Evolutionary conservation across 805 yeast species (phyloP), one percentile per base, ranked within the genome.

Genomic region (Candida silvicultrix): DNA sequence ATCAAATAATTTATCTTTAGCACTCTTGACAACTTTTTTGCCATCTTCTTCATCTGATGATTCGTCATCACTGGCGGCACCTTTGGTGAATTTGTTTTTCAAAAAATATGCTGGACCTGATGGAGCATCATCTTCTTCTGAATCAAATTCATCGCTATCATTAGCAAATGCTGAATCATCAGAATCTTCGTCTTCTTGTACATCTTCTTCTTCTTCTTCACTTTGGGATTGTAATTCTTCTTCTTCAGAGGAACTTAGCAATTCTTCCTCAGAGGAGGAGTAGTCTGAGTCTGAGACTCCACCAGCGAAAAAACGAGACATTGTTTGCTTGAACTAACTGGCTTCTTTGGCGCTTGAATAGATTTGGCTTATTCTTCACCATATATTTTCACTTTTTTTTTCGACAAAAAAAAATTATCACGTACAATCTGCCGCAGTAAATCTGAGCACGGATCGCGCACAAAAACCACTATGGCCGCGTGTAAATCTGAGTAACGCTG

Each of bases 271-370:
- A 29, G 69, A 64, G 11, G 74, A 65, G 22, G 72, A 70, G 46
- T 67, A 64, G 44, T 68, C 74, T 45, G 71, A 67, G 54, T 70
- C 74, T 42, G 71, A 68, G 32, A 63, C 69, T 48, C 71, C 69
- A 48, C 70, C 66, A 41, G 80, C 81, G 74, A 94, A 94, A 78
- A 94, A 92, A 71, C 96, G 86, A 58, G 98, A 89, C 96, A 89
- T 89, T 51, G 45, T 65, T 31, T 37, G 18, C 32, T 25, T 28
- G 45, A 25, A 38, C 32, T 23, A 14, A 31, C 32, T 40, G 42
- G 25, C n/a, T 18, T 15, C n/a, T 44, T 35, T 34, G 39, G 25
- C 39, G 42, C 41, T 38, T 12, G 8, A 11, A n/a, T 15, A 23
- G 44, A 18, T 19, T 12, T 23, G 15, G 8, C 11, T 38, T 12